Evolutionary conservation across 139 green algal species (phyloP).

Genomic region (Chlorella sp.): DNA sequence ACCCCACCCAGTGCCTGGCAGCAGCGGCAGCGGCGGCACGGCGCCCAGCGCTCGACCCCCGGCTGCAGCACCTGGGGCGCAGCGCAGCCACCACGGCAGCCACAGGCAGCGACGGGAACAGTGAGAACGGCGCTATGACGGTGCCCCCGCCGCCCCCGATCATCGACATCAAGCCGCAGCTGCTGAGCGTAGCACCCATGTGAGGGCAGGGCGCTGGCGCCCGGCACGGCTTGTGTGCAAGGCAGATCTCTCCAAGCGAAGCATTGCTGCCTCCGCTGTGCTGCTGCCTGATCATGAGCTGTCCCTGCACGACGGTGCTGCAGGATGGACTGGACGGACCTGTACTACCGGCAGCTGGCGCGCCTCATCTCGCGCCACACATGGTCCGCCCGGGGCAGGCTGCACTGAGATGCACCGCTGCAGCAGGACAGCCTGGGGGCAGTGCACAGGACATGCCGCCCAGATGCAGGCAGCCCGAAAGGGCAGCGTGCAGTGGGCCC

Average conservation of each 20-base stretch:
- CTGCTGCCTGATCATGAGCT: neutral
- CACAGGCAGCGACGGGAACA: neutral
- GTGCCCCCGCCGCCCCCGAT: neutral
- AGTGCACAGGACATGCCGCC: too few species aligned
- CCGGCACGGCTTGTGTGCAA: neutral
- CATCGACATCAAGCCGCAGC: constrained; percentile 39
- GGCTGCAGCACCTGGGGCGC: neutral
- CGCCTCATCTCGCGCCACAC: constrained; percentile 81
- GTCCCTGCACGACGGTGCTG: neutral
- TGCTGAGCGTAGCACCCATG: constrained; percentile 88
- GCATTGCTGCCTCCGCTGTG: neutral
- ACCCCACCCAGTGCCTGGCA: too few species aligned
- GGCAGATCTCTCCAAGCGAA: neutral
- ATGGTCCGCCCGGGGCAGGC: constrained; percentile 39
- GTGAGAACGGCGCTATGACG: neutral
- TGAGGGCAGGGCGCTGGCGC: constrained; percentile 42
- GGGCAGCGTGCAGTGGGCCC: too few species aligned
- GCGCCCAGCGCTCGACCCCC: too few species aligned
- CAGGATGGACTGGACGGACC: constrained; percentile 94
- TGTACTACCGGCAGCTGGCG: constrained; percentile 88
- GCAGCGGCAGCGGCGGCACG: too few species aligned
- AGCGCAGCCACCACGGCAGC: neutral
- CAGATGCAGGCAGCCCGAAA: too few species aligned
- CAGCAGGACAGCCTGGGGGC: too few species aligned
- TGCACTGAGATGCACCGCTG: too few species aligned